Base-by-base conservation (phyloP, 805 yeast genomes). In the Kregervanrija pseudodelftensis region DNA sequence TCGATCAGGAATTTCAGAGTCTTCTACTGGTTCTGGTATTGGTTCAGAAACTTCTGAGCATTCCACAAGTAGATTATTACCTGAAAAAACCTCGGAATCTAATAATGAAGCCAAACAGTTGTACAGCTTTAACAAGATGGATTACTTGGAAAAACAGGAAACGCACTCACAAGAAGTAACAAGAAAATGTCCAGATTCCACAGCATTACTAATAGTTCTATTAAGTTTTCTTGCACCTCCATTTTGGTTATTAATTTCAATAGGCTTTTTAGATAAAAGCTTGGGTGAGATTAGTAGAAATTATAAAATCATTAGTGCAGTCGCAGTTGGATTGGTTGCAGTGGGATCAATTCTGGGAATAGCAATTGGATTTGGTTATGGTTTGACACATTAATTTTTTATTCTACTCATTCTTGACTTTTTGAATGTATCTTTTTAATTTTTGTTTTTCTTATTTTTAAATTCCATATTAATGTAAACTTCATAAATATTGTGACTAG, bases 221-320 rank as follows among this genome's bases (percentile, higher is more conserved):
- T 14, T 51, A 12, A 54, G 63, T 4, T 39, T 55, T 15, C 11
- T 62, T 12, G 55, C 56, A 12, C 65, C 65, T 11, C 64, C 66
- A 8, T 53, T 62, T 36, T 57, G 59, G 56, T 44, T 59, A 8
- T 36, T 61, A 10, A 56, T 61, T 11, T 51, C 57, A 2, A 44
- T 49, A 2, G 66, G 66, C 9, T 53, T 46, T 33, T 33, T 59
- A 11, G 65, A 61, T 46, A 44, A 42, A 12, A 47, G 47, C 8
- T 51, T 58, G 40, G 66, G 65, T 8, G 44, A 34, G 8, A 35
- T 62, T 11, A 56, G 58, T 9, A 37, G 34, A 11, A 28, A 14
- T 9, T 53, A 53, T 46, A 63, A 61, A 46, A 16, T 55, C 10
- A 43, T 48, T 1, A 52, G 61, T 40, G 55, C 53, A 2, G 15